phyloP scores from a whole-genome alignment of 768 basidiomycete genomes.

The Mycena albidolilacea region DNA sequence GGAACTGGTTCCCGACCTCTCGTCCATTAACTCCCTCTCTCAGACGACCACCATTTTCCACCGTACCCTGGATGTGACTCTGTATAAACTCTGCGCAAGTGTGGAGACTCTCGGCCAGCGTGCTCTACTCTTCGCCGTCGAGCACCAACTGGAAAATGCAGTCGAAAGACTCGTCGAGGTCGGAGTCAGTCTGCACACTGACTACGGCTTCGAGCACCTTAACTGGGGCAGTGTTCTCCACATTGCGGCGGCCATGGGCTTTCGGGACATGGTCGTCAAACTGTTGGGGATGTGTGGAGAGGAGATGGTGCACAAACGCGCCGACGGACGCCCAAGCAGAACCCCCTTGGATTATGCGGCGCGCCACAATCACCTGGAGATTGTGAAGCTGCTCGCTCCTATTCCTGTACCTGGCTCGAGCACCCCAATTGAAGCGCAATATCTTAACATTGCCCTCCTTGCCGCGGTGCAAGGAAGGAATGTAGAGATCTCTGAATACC shows the following conservation, averaged over 20 bases:
- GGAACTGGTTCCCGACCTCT: neutral
- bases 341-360: slow-evolving; percentile 1
- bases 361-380: neutral
- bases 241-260: neutral
- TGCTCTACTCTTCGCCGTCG: slow-evolving; percentile 13
- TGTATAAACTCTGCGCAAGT: neutral
- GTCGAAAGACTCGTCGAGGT: neutral
- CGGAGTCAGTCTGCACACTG: neutral
- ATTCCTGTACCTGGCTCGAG: neutral
- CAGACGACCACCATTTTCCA: neutral
- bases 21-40: neutral
- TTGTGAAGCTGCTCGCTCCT: neutral
- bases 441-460: neutral
- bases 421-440: neutral
- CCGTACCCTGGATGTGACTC: neutral
- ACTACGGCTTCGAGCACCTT: too few species aligned
- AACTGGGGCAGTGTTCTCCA: too few species aligned
- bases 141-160: slow-evolving; percentile 9
- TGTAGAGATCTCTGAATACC: neutral
- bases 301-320: neutral
- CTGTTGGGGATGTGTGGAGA: neutral
- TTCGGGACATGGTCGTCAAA: neutral
- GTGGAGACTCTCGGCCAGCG: neutral
- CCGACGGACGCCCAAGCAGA: neutral
- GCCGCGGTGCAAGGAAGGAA: neutral